These are phyloP conservation scores for Emmonsiellopsis sp. DNA, from an alignment of 2,329 filamentous ascomycete genomes.

Conservation along the genomic window DNA sequence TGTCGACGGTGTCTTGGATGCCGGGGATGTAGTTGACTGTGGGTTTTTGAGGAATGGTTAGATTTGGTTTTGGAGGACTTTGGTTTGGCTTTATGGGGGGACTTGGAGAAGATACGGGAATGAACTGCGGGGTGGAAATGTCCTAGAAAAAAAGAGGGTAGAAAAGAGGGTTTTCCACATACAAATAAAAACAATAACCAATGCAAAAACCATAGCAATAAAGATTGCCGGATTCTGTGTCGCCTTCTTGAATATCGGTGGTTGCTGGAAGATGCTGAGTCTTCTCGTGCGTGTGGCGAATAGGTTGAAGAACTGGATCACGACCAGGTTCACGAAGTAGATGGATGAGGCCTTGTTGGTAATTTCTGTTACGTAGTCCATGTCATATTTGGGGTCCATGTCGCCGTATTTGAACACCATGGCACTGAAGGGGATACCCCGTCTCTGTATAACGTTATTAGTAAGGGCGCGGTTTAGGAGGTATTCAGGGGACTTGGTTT, in stretches of 20 bases:
- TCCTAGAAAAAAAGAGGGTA: neutral
- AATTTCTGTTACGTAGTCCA: constrained; percentile 46
- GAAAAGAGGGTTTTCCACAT: constrained; percentile 18
- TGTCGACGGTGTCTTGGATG: constrained; percentile 53
- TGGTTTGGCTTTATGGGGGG: neutral
- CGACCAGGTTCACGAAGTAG: constrained; percentile 71
- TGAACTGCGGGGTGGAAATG: neutral
- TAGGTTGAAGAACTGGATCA: constrained; percentile 66
- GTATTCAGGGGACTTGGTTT: constrained; percentile 30
- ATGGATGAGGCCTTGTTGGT: constrained; percentile 61
- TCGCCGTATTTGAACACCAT: constrained; percentile 62
- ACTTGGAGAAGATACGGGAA: too few relatives aligned
- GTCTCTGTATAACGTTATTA: constrained; percentile 21
- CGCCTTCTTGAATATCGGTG: constrained; percentile 54
- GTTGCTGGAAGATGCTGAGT: constrained; percentile 62
- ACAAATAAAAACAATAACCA: constrained; percentile 63
- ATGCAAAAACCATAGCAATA: constrained; percentile 59
- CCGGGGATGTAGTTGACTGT: constrained; percentile 51
- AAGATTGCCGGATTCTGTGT: constrained; percentile 63
- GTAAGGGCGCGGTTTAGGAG: constrained; percentile 21
- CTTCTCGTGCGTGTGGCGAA: constrained; percentile 59
- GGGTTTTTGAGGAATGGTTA: neutral
- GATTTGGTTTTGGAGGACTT: constrained; percentile 9
- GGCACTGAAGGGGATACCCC: constrained; percentile 55
- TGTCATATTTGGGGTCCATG: constrained; percentile 42